A percentile compares a stretch with the other conserved stretches of the same genome.
Conservation (phyloP, 257 asterid genomes). For the Solanum dulcamara region DNA sequence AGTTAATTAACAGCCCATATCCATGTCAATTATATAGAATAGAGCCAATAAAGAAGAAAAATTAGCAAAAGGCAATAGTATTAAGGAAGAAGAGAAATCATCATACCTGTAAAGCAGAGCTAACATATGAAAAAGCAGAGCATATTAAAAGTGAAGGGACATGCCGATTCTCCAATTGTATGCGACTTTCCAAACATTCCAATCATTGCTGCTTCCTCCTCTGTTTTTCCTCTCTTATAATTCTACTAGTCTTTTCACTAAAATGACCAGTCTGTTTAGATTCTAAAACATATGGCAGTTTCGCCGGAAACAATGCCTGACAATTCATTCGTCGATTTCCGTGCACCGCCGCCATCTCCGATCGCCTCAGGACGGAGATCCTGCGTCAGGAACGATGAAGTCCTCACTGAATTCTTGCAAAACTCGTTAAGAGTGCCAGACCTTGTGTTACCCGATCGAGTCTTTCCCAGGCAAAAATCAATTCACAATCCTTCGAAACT, state of each 20-base stretch:
- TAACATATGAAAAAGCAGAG: slow-evolving; percentile 16
- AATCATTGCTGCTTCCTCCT: slow-evolving; percentile 69
- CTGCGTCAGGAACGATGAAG: slow-evolving; percentile 45
- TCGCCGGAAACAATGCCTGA: slow-evolving; percentile 35
- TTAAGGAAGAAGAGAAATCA: neutral
- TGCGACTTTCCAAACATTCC: slow-evolving; percentile 40
- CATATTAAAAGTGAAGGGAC: slow-evolving; percentile 18
- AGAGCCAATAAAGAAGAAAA: neutral
- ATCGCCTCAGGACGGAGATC: slow-evolving; percentile 63
- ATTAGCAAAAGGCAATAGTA: neutral
- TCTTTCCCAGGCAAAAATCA: slow-evolving; percentile 53
- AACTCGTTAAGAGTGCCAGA: slow-evolving; percentile 64
- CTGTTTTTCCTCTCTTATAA: neutral
- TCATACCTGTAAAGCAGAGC: slow-evolving; percentile 64
- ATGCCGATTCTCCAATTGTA: slow-evolving; percentile 35
- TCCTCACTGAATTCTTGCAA: slow-evolving; percentile 54
- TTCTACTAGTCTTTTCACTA: neutral
- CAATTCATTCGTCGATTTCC: slow-evolving; percentile 44
- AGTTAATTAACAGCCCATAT: neutral
- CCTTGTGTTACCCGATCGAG: slow-evolving; percentile 61
- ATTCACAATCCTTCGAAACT: slow-evolving; percentile 36
- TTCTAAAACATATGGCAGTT: slow-evolving; percentile 19
- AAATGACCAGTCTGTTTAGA: neutral
- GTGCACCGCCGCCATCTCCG: slow-evolving; percentile 94
- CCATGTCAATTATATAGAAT: neutral